Conservation (phyloP, 768 basidiomycete species). For the Wakefieldia striispora region DNA sequence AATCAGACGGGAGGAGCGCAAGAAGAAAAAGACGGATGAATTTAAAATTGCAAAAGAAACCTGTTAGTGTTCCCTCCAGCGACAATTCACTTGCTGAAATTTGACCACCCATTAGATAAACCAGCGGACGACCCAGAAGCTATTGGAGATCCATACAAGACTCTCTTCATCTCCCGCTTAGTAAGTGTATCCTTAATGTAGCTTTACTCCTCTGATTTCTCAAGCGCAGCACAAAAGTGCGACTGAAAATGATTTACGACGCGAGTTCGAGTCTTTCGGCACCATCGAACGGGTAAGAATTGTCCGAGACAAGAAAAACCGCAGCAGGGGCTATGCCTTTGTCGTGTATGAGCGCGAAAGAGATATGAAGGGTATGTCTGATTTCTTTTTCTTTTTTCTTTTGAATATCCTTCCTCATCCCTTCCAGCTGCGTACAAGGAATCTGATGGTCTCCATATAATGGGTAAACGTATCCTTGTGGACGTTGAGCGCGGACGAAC, state of each 20-base stretch:
- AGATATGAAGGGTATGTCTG: slow-evolving; percentile 90
- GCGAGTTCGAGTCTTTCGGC: slow-evolving; percentile 95
- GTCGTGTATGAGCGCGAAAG: slow-evolving; percentile 97
- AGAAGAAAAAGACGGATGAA: slow-evolving; percentile 70
- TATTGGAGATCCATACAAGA: slow-evolving; percentile 96
- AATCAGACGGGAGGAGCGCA: slow-evolving; percentile 73
- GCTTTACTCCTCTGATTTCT: slow-evolving; percentile 13
- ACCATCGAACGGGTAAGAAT: slow-evolving; percentile 93
- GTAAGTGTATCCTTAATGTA: slow-evolving; percentile 39
- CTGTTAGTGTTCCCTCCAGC: slow-evolving; percentile 54
- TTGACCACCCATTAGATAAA: slow-evolving; percentile 60
- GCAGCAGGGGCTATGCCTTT: slow-evolving; percentile 92
- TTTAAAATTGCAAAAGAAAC: slow-evolving; percentile 81
- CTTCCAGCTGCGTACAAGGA: slow-evolving; percentile 91
- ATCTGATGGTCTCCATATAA: slow-evolving; percentile 93
- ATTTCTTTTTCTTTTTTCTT: slow-evolving; percentile 15
- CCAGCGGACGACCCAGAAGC: slow-evolving; percentile 90
- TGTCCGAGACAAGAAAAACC: slow-evolving; percentile 86
- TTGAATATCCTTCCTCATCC: slow-evolving; percentile 15
- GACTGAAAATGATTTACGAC: slow-evolving; percentile 86
- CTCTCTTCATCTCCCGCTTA: slow-evolving; percentile 91
- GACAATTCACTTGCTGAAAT: slow-evolving; percentile 3
- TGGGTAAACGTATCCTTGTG: slow-evolving; percentile 93
- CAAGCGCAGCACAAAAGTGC: slow-evolving; percentile 78
- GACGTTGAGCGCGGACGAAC: slow-evolving; percentile 98